Conservation (phyloP, 139 green algal genomes). For the Chlamydomonas sphaeroides region DNA sequence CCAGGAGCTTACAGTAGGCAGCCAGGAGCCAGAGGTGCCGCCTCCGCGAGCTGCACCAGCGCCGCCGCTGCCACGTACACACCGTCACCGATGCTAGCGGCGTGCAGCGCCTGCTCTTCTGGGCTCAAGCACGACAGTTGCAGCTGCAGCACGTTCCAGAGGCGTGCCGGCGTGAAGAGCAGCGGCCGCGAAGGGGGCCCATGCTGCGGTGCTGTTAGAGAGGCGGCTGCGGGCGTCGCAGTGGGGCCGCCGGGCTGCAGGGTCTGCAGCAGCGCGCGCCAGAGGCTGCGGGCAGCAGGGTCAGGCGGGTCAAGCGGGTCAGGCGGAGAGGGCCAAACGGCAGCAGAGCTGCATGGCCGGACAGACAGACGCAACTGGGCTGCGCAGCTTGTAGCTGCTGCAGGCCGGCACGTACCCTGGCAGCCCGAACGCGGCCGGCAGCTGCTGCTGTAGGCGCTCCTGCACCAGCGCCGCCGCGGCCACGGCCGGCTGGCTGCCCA, state of each 20-base stretch:
- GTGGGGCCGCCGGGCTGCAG: background rate
- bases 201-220: background rate
- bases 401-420: constrained; percentile 25
- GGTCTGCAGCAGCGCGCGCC: background rate
- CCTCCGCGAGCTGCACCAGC: constrained; percentile 16
- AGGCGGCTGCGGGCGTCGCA: background rate
- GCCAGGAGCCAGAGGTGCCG: background rate
- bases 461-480: constrained; percentile 19
- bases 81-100: constrained; percentile 15
- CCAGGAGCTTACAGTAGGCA: constrained; percentile 9
- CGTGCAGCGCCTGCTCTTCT: constrained; percentile 24
- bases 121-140: constrained; percentile 13
- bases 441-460: constrained; percentile 17
- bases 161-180: background rate
- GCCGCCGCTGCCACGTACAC: constrained; percentile 24
- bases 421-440: constrained; percentile 11
- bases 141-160: constrained; percentile 30
- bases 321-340: too few relatives aligned
- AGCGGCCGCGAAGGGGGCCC: too few relatives aligned
- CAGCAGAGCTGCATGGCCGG: too few relatives aligned
- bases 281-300: background rate
- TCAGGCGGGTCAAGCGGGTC: too few relatives aligned
- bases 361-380: too few relatives aligned
- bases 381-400: too few relatives aligned
- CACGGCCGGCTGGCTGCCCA: background rate